Conservation (phyloP, 2,329 filamentous ascomycete genomes). For the Aspergillus texensis region DNA sequence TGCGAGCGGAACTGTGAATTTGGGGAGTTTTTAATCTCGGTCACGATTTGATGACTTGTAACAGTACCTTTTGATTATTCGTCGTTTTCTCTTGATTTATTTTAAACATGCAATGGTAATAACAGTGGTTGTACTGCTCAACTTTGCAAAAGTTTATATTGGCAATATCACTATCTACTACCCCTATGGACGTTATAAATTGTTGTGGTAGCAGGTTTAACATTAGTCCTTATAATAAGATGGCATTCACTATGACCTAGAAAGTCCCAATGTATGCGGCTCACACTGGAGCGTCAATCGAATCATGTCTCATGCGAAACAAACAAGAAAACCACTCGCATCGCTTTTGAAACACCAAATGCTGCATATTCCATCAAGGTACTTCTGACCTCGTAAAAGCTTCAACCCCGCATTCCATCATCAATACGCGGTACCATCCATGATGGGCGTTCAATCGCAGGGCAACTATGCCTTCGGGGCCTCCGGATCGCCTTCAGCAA, state of each 20-base stretch:
- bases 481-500: slow-evolving; percentile 61
- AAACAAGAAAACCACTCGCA: not conserved
- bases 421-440: not conserved
- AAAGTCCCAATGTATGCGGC: not conserved
- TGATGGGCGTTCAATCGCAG: not conserved
- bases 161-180: not conserved
- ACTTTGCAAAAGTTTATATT: not conserved
- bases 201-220: not conserved
- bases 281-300: not conserved
- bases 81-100: not conserved
- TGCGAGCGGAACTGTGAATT: slow-evolving; percentile 36
- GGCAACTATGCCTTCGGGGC: slow-evolving; percentile 30
- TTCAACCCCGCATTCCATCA: not conserved
- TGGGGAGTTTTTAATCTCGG: slow-evolving; percentile 3
- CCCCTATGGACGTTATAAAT: not conserved
- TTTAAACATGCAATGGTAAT: not conserved
- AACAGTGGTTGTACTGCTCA: not conserved
- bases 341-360: slow-evolving; percentile 4
- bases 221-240: not conserved
- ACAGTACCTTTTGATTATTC: not conserved
- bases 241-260: not conserved
- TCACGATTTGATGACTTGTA: slow-evolving; percentile 8
- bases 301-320: not conserved
- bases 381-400: not conserved
- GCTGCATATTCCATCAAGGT: not conserved